phyloP scores from a whole-genome alignment of 768 basidiomycete species.

The Cyclocybe cylindracea region DNA sequence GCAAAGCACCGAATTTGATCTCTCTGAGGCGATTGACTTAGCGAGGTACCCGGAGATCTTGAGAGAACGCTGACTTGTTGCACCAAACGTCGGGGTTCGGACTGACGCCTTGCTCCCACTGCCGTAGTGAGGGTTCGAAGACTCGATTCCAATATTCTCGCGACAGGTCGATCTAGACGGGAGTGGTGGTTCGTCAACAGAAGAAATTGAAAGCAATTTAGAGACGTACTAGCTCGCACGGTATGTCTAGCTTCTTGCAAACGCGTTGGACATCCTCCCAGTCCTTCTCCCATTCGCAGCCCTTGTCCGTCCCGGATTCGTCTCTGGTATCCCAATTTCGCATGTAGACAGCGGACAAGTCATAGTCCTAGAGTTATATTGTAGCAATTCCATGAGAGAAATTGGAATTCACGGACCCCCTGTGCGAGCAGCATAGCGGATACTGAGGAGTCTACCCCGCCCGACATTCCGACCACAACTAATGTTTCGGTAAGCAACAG shows the following conservation, averaged over 20 bases:
- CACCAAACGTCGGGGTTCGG: slow-evolving; percentile 96
- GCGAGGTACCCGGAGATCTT: not conserved
- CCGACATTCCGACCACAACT: slow-evolving; percentile 95
- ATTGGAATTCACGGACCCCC: slow-evolving; percentile 41
- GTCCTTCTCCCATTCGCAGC: slow-evolving; percentile 96
- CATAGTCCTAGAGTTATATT: slow-evolving; percentile 55
- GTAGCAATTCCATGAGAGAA: not conserved
- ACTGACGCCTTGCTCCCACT: slow-evolving; percentile 79
- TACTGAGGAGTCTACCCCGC: slow-evolving; percentile 94
- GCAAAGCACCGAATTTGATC: slow-evolving; percentile 87
- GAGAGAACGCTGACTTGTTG: slow-evolving; percentile 59
- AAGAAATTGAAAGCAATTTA: not conserved
- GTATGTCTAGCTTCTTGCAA: slow-evolving; percentile 70
- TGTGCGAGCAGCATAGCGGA: slow-evolving; percentile 75
- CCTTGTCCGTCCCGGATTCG: slow-evolving; percentile 74
- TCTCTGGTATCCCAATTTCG: slow-evolving; percentile 93
- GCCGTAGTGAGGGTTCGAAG: slow-evolving; percentile 80
- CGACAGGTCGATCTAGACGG: slow-evolving; percentile 76
- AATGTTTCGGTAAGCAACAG: not conserved
- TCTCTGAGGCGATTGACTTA: slow-evolving; percentile 49
- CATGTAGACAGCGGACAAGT: slow-evolving; percentile 92
- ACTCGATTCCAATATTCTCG: slow-evolving; percentile 90
- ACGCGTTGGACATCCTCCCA: slow-evolving; percentile 89
- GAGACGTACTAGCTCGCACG: slow-evolving; percentile 66
- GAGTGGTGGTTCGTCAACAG: not conserved